phyloP scores from a whole-genome alignment of 352 stramenopile genomes.

The Globisporangium nagaii region DNA sequence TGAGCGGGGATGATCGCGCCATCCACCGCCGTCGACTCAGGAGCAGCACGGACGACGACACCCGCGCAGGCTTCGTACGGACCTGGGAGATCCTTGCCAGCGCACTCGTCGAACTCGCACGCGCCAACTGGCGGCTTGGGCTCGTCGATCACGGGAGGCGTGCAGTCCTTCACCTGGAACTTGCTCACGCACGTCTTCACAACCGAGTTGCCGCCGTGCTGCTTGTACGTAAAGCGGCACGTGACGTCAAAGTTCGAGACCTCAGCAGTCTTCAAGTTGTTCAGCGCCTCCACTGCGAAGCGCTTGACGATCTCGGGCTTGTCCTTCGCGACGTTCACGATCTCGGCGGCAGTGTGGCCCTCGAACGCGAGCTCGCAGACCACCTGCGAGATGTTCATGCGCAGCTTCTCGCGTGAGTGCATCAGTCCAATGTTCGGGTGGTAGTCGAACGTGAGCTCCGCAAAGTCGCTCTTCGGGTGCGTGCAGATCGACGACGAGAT shows the following conservation, averaged over 20 bases:
- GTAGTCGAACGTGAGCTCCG: conserved; percentile 61
- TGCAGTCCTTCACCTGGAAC: conserved; percentile 61
- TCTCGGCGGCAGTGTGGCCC: conserved; percentile 17
- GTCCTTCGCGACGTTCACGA: conserved; percentile 27
- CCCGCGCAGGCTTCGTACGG: conserved; percentile 49
- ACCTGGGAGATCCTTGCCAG: conserved; percentile 19
- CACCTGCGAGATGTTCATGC: conserved; percentile 37
- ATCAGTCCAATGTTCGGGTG: conserved; percentile 37
- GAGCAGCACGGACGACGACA: conserved; percentile 21
- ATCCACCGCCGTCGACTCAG: neutral
- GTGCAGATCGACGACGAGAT: conserved; percentile 33
- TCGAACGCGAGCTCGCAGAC: conserved; percentile 30
- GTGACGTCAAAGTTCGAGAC: conserved; percentile 36
- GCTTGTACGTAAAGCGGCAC: conserved; percentile 54
- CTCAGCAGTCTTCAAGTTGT: conserved; percentile 26
- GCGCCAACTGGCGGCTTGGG: conserved; percentile 18
- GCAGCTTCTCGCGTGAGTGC: conserved; percentile 26
- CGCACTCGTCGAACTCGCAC: conserved; percentile 36
- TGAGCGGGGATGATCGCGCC: neutral
- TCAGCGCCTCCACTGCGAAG: conserved; percentile 50
- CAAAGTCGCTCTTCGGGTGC: conserved; percentile 56
- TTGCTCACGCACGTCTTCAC: conserved; percentile 30
- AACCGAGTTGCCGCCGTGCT: conserved; percentile 14
- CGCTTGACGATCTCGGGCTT: conserved; percentile 43
- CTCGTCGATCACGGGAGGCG: conserved; percentile 39